Base-by-base conservation (phyloP, 2,329 filamentous ascomycete species). In the Berkeleyomyces basicola region DNA sequence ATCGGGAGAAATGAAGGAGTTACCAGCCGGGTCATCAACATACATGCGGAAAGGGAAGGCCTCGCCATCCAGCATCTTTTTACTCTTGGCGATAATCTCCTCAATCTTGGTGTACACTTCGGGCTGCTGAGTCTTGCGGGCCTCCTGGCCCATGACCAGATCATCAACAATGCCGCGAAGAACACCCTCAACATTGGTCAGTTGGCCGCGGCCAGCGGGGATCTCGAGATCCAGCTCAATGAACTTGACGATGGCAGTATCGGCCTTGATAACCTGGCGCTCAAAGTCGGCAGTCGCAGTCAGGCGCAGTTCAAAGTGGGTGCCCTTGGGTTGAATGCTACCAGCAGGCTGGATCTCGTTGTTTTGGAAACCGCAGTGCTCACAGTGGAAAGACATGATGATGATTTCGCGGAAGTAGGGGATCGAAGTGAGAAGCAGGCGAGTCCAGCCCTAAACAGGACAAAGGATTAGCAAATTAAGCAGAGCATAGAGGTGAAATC, bases 331-430 rank as follows among this genome's bases (percentile, higher is more conserved):
- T 75, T 97, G 93, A 66, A 97, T 92, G 68, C 90, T 83, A 66
- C 90, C 90, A 37, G 93, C 93, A 7, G 91, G 85, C 72, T 96
- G 92, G 68, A 99, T 87, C 69, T 96, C 92, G 73, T 91, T 91
- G 77, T 97, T 96, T 67, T 87, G 84, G 75, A 92, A 86, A 71
- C 84, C 78, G 77, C 93, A 99, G 74, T 96, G 83, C 4, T 89
- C 84, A 78, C 93, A 99, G 67, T 83, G 82, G 74, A 99, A 99
- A 66, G 92, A 97, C 85, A 96, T 96, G 73, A 99, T 83, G 70
- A 99, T 90, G 66, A 99, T 85, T 74, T 99, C 92, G 76, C 90
- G 90, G 79, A 99, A 99, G 79, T 90, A 97, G 14, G 93, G 93
- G 63, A 99, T 96, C 67, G 84, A 84, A 14, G 95, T 95, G 62